Conservation (phyloP, 176 grass and related monocot genomes). For the Carex scoparia region DNA sequence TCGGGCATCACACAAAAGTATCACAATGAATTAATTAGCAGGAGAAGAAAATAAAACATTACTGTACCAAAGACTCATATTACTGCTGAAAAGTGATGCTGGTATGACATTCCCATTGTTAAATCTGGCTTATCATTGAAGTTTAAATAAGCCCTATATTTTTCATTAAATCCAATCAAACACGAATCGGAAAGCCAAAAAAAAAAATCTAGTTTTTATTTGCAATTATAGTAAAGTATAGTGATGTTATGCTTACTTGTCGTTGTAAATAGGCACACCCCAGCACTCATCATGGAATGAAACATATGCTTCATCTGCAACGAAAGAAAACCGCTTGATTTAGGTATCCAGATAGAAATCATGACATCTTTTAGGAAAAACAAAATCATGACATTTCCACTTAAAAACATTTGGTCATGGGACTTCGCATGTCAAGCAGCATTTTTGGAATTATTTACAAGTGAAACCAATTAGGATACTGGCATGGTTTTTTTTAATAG, state of each 20-base stretch:
- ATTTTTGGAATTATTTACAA: slow-evolving; percentile 12
- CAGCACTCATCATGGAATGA: slow-evolving; percentile 89
- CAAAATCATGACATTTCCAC: background rate
- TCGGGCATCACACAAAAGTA: background rate
- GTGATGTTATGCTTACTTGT: slow-evolving; percentile 46
- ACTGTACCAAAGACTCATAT: background rate
- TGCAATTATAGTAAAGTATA: background rate
- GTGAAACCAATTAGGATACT: background rate
- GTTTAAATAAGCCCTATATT: background rate
- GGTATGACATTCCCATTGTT: background rate
- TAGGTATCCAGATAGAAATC: background rate
- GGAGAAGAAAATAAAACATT: background rate
- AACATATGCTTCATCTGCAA: slow-evolving; percentile 72
- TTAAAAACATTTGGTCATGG: background rate
- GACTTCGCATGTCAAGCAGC: background rate
- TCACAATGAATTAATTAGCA: background rate
- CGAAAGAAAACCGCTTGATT: background rate
- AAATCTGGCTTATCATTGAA: background rate
- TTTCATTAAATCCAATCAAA: background rate
- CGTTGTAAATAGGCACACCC: slow-evolving; percentile 79
- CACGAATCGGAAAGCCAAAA: background rate
- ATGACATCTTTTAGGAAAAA: background rate
- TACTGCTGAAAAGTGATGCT: background rate
- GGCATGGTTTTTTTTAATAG: slow-evolving; percentile 20
- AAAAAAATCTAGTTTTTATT: background rate